Evolutionary conservation across 768 basidiomycete species (phyloP).

Genomic region (Pleurotus eryngii): DNA sequence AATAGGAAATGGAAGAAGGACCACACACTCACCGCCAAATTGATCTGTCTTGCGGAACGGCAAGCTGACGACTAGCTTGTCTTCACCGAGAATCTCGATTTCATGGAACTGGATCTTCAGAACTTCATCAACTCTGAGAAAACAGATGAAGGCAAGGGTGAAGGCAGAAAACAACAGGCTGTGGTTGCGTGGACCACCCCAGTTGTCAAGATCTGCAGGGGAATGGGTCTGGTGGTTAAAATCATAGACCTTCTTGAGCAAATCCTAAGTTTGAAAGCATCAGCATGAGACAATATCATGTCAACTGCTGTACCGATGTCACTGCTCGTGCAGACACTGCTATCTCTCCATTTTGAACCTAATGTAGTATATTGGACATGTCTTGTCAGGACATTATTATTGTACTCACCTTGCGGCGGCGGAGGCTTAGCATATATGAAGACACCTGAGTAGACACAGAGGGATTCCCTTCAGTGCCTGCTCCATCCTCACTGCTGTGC

Average conservation of each 20-base stretch:
- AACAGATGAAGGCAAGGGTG: slow-evolving; percentile 27
- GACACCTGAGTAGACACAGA: slow-evolving; percentile 23
- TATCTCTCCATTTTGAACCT: neutral
- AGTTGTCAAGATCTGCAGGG: slow-evolving; percentile 15
- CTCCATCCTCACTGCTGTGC: slow-evolving; percentile 21
- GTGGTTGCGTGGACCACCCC: slow-evolving; percentile 26
- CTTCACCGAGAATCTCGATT: slow-evolving; percentile 8
- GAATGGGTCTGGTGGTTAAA: neutral
- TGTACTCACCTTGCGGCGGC: slow-evolving; percentile 19
- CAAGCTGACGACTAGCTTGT: slow-evolving; percentile 16
- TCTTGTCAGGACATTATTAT: neutral
- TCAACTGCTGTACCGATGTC: neutral
- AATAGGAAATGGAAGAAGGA: neutral
- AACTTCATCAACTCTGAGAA: slow-evolving; percentile 31
- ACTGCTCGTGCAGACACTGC: neutral
- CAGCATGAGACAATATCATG: neutral
- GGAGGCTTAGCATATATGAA: slow-evolving; percentile 24
- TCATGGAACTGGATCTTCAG: slow-evolving; percentile 28
- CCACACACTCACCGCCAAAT: slow-evolving; percentile 18
- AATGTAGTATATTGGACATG: too few species aligned
- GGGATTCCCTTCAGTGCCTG: slow-evolving; percentile 24
- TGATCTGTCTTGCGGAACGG: slow-evolving; percentile 26
- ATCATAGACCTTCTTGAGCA: too few species aligned
- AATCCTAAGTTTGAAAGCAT: neutral
- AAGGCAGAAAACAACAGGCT: slow-evolving; percentile 27